These are phyloP conservation scores for Calonectria leucothoes DNA, from an alignment of 2,329 filamentous ascomycete genomes.

Conservation along the genomic window DNA sequence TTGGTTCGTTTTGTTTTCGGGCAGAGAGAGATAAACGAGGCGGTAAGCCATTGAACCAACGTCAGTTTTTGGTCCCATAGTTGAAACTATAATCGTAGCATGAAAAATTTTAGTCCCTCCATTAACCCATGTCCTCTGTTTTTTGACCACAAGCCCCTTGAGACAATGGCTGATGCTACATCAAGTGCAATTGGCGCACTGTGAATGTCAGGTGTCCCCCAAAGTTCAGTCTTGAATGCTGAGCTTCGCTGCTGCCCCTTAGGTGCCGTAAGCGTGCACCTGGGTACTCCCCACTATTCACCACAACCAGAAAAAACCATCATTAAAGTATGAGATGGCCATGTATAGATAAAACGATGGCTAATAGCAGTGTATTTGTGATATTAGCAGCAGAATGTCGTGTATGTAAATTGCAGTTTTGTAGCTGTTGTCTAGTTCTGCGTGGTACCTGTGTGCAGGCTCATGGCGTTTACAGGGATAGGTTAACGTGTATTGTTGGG, in stretches of 20 bases:
- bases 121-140: neutral
- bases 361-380: too few species aligned
- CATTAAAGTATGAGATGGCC: too few species aligned
- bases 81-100: neutral
- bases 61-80: neutral
- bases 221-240: neutral
- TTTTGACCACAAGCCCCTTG: neutral
- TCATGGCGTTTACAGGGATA: too few species aligned
- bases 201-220: neutral
- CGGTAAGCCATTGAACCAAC: neutral
- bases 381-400: too few species aligned
- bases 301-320: too few species aligned
- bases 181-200: neutral
- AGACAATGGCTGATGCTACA: neutral
- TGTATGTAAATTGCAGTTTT: too few species aligned
- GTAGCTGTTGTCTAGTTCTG: too few species aligned
- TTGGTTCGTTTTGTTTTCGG: neutral
- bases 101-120: neutral
- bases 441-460: too few species aligned
- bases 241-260: neutral
- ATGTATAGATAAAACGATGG: too few species aligned
- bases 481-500: too few species aligned
- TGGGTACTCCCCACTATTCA: too few species aligned
- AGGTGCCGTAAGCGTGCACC: too few species aligned
- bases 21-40: neutral